These are phyloP conservation scores for Backusella sp. DNA, from an alignment of 192 early-diverging fungal genomes.

Conservation along the genomic window DNA sequence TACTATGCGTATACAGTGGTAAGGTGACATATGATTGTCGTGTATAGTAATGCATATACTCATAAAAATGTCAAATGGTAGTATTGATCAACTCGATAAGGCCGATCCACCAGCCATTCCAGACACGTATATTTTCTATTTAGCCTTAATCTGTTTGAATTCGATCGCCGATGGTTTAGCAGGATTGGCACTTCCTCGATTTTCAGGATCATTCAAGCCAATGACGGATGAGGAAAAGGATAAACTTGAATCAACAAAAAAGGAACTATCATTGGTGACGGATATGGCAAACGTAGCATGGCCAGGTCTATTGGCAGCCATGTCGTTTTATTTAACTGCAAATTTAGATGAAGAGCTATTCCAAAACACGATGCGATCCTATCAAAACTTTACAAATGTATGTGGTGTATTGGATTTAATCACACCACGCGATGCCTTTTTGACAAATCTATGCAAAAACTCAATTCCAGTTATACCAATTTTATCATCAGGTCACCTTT, in stretches of 20 bases:
- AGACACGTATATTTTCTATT: slow-evolving; percentile 82
- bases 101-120: slow-evolving; percentile 85
- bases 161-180: slow-evolving; percentile 74
- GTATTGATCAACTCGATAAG: slow-evolving; percentile 93
- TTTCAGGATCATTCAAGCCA: slow-evolving; percentile 34
- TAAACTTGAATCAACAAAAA: neutral
- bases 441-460: slow-evolving; percentile 82
- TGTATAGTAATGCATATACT: neutral
- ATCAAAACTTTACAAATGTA: slow-evolving; percentile 73
- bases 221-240: slow-evolving; percentile 14
- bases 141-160: slow-evolving; percentile 71
- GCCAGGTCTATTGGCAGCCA: slow-evolving; percentile 73
- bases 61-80: slow-evolving; percentile 14
- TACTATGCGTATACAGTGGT: slow-evolving; percentile 73
- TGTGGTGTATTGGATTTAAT: slow-evolving; percentile 77
- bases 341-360: slow-evolving; percentile 87
- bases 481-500: slow-evolving; percentile 23
- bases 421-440: slow-evolving; percentile 81
- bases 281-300: slow-evolving; percentile 82
- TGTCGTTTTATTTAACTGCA: slow-evolving; percentile 72
- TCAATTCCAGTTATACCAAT: slow-evolving; percentile 67
- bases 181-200: slow-evolving; percentile 57
- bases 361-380: slow-evolving; percentile 62
- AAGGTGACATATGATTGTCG: neutral
- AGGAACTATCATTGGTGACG: slow-evolving; percentile 51